These are phyloP conservation scores for Hericium rajendrae DNA, from an alignment of 768 basidiomycete genomes.

Conservation along the genomic window DNA sequence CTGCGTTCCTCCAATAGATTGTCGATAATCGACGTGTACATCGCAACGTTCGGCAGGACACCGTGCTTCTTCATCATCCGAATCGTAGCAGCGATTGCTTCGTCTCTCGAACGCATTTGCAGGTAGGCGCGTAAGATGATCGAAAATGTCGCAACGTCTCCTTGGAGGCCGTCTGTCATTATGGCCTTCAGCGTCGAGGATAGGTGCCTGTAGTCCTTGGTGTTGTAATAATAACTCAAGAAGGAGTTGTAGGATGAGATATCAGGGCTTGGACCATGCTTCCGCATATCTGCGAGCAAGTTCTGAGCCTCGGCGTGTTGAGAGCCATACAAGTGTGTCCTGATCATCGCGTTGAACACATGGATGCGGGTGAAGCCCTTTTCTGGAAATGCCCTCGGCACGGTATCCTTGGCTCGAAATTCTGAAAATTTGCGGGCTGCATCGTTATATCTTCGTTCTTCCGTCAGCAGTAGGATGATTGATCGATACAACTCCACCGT, in stretches of 20 bases:
- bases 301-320: conserved; percentile 25
- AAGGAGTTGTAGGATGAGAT: conserved; percentile 76
- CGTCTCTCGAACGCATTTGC: conserved; percentile 45
- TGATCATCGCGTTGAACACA: conserved; percentile 70
- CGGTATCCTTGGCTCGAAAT: conserved; percentile 26
- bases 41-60: conserved; percentile 62
- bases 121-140: conserved; percentile 75
- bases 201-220: conserved; percentile 53
- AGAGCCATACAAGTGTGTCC: conserved; percentile 44
- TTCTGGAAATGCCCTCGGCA: conserved; percentile 17
- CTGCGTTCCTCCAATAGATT: conserved; percentile 53
- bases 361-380: background rate
- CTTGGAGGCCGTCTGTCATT: conserved; percentile 39
- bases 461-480: conserved; percentile 53
- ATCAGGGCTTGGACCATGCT: conserved; percentile 53
- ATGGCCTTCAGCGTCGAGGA: conserved; percentile 50
- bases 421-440: conserved; percentile 42
- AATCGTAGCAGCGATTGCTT: conserved; percentile 57
- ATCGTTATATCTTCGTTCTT: conserved; percentile 37
- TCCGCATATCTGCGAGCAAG: conserved; percentile 30
- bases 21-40: conserved; percentile 74
- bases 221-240: conserved; percentile 55
- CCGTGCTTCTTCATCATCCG: conserved; percentile 69
- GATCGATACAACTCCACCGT: conserved; percentile 60
- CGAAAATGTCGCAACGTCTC: conserved; percentile 83